Percentiles rank a stretch among this genome's conserved stretches.
Conservation (phyloP, 2,329 filamentous ascomycete genomes). For the Colletotrichum acutatum region DNA sequence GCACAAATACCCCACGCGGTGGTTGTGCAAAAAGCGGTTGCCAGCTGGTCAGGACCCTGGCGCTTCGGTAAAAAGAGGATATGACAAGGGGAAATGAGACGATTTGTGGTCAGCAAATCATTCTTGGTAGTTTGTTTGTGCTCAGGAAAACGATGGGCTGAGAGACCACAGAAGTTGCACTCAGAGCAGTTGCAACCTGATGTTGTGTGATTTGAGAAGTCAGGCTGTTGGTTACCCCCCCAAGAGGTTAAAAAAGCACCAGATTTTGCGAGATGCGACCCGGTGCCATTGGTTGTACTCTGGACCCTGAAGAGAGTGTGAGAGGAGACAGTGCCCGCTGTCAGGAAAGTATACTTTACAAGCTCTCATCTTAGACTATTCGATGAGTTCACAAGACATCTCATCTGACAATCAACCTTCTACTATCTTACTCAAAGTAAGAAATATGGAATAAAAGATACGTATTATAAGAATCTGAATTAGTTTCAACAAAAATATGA, state of each 20-base stretch:
- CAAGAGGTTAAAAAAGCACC: slow-evolving; percentile 29
- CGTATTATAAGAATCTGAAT: neutral
- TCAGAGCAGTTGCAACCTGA: slow-evolving; percentile 5
- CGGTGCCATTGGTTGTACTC: slow-evolving; percentile 22
- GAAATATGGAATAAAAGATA: no score
- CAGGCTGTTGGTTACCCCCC: slow-evolving; percentile 23
- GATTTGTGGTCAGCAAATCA: slow-evolving; percentile 23
- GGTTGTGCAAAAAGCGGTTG: slow-evolving; percentile 11
- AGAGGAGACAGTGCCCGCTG: slow-evolving; percentile 25
- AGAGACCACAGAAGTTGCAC: neutral
- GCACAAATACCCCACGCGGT: slow-evolving; percentile 24
- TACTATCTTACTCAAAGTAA: no score
- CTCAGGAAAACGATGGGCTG: neutral
- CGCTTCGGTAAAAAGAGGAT: slow-evolving; percentile 6
- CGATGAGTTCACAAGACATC: neutral
- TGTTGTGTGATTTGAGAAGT: slow-evolving; percentile 30
- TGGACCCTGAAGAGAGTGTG: slow-evolving; percentile 24
- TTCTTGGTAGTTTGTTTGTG: neutral
- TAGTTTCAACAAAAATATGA: neutral
- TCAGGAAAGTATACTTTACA: neutral
- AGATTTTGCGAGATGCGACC: slow-evolving; percentile 29
- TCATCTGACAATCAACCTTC: no score
- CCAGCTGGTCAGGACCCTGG: neutral
- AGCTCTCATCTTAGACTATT: neutral
- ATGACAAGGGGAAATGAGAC: neutral